Conservation (phyloP, 495 filamentous ascomycete genomes). For the Podospora didyma region DNA sequence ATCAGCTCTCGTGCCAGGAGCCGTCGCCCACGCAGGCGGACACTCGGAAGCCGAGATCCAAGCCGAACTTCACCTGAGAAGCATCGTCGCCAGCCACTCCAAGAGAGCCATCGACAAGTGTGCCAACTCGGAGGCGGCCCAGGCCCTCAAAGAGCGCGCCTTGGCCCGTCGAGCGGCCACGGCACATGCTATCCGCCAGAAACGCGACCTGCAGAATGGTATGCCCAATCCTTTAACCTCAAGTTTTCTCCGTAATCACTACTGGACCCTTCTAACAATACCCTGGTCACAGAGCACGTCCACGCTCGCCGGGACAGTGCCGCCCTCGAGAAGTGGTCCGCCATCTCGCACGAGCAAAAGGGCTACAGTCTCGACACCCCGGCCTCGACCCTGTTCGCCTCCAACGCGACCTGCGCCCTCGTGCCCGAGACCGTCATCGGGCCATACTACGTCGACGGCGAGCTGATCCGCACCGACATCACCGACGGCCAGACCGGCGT, state of each 20-base stretch:
- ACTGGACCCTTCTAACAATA: not conserved
- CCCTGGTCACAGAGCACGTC: constrained; percentile 7
- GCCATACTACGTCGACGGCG: constrained; percentile 53
- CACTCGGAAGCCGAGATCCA: constrained; percentile 5
- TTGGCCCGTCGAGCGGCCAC: constrained; percentile 30
- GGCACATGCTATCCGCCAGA: constrained; percentile 42
- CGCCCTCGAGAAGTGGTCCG: constrained; percentile 34
- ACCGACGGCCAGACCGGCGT: constrained; percentile 41
- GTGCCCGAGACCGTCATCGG: constrained; percentile 48
- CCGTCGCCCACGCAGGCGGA: not conserved
- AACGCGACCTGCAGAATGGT: constrained; percentile 47
- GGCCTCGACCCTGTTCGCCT: constrained; percentile 45
- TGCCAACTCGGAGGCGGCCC: constrained; percentile 25
- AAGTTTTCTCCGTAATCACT: not conserved
- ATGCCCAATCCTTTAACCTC: constrained; percentile 17
- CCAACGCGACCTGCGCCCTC: constrained; percentile 42
- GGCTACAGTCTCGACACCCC: constrained; percentile 37
- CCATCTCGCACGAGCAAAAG: constrained; percentile 34
- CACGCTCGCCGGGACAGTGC: constrained; percentile 35
- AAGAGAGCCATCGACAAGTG: constrained; percentile 28
- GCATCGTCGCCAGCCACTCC: not conserved
- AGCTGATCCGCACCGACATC: constrained; percentile 42
- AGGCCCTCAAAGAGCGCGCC: constrained; percentile 29
- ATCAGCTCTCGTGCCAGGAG: not conserved
- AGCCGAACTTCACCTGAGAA: not conserved